These are phyloP conservation scores for Nothophoma quercina DNA, from an alignment of 2,329 filamentous ascomycete genomes.

Conservation along the genomic window DNA sequence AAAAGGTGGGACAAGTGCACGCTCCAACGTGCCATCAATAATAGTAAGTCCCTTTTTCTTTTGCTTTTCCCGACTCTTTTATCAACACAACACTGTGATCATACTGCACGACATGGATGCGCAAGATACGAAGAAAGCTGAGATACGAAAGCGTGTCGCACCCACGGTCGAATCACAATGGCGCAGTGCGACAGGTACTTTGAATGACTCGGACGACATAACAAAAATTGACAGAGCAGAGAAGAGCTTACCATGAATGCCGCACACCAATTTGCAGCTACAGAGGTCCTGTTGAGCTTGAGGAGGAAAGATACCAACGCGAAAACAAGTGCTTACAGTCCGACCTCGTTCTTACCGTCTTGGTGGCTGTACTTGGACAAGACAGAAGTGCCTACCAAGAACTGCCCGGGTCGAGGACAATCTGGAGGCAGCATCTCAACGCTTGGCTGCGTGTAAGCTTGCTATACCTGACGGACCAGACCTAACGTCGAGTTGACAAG, in stretches of 20 bases:
- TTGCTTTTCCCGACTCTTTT: slow-evolving; percentile 16
- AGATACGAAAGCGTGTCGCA: neutral
- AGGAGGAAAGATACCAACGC: too few relatives aligned
- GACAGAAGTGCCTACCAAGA: neutral
- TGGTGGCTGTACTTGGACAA: too few relatives aligned
- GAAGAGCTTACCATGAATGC: too few relatives aligned
- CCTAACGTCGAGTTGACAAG: neutral
- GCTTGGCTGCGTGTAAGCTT: neutral
- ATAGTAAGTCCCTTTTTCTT: neutral
- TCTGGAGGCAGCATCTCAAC: neutral
- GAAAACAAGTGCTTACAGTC: too few relatives aligned
- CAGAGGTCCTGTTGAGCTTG: too few relatives aligned
- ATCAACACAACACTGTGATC: neutral
- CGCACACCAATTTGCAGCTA: too few relatives aligned
- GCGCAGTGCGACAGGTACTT: neutral
- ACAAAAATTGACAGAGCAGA: too few relatives aligned
- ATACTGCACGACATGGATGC: neutral
- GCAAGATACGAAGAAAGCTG: neutral
- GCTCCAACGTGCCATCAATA: neutral
- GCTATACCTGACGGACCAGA: neutral
- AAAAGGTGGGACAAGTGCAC: slow-evolving; percentile 6
- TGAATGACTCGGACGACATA: too few relatives aligned
- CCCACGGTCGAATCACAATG: neutral
- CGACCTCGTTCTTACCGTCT: too few relatives aligned
- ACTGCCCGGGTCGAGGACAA: neutral